These are phyloP conservation scores for Aegilops tauschii DNA, from an alignment of 176 grass and related monocot species.

Conservation along the genomic window DNA sequence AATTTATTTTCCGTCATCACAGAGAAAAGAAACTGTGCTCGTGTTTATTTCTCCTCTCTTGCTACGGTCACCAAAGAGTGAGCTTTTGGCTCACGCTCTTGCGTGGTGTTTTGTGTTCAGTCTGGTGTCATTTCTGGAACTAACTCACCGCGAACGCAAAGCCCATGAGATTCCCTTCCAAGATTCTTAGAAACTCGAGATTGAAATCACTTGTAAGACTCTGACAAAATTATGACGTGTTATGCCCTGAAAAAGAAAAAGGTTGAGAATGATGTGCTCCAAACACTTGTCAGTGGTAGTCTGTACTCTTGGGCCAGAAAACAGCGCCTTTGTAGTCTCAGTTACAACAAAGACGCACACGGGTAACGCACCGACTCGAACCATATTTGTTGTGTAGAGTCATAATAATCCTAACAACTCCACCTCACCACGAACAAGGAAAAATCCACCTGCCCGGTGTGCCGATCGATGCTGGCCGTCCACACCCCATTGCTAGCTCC, in stretches of 20 bases:
- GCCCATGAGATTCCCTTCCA: neutral
- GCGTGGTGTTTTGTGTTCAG: neutral
- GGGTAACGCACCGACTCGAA: neutral
- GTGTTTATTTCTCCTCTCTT: neutral
- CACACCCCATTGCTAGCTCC: neutral
- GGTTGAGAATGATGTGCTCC: too few species aligned
- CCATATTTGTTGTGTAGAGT: neutral
- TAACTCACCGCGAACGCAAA: neutral
- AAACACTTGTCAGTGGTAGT: too few species aligned
- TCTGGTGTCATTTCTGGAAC: neutral
- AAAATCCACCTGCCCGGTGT: neutral
- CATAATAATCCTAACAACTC: neutral
- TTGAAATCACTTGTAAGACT: too few species aligned
- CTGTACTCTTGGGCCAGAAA: neutral
- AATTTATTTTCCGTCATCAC: slow-evolving; percentile 2
- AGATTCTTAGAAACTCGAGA: too few species aligned
- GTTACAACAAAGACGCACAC: neutral
- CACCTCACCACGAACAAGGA: too few species aligned
- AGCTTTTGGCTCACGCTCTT: neutral
- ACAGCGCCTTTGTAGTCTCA: neutral
- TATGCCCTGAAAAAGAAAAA: too few species aligned
- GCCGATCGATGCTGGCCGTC: neutral
- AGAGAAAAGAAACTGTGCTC: slow-evolving; percentile 21
- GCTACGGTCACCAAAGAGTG: neutral
- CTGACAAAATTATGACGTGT: too few species aligned